Evolutionary conservation across 805 yeast genomes (phyloP), one percentile per base, ranked within the genome.

Genomic region (Candida caryicola): DNA sequence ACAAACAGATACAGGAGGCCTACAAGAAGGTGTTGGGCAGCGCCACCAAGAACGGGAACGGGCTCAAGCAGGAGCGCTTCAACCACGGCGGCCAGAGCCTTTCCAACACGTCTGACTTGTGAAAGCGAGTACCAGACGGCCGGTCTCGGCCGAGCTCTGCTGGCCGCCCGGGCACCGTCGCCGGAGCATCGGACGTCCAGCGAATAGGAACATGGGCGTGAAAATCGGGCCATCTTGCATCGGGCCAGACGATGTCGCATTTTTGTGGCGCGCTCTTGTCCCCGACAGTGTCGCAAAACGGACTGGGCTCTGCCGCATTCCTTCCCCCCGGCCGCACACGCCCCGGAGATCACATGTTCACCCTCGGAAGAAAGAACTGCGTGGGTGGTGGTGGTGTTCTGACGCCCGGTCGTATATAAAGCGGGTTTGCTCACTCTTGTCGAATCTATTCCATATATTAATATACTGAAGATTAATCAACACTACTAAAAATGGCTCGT

Each of bases 401-500:
- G n/a, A n/a, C n/a, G n/a, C n/a, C n/a, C n/a, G n/a, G 7, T 18
- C 15, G 16, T 31, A 31, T 31, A 31, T 31, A 31, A 19, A 31
- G n/a, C n/a, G n/a, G n/a, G 33, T 23, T 31, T 31, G 33, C 13
- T 8, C 33, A 26, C 33, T 8, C n/a, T n/a, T n/a, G n/a, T n/a
- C n/a, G n/a, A n/a, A n/a, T n/a, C n/a, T n/a, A n/a, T n/a, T n/a
- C n/a, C n/a, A n/a, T n/a, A n/a, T n/a, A n/a, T n/a, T n/a, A 31
- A 10, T 6, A 18, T 31, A 31, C 33, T 31, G 18, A 10, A 23
- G 7, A 23, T 23, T 32, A 23, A 33, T 33, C 35, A 15, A 33
- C 16, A 39, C 34, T 32, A 33, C 17, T 21, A 36, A 66, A 36
- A 50, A 69, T 69, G 95, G 82, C 95, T 65, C 85, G 95, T 73